Conservation (phyloP, 352 stramenopile species). For the Phytophthora parvispora region DNA sequence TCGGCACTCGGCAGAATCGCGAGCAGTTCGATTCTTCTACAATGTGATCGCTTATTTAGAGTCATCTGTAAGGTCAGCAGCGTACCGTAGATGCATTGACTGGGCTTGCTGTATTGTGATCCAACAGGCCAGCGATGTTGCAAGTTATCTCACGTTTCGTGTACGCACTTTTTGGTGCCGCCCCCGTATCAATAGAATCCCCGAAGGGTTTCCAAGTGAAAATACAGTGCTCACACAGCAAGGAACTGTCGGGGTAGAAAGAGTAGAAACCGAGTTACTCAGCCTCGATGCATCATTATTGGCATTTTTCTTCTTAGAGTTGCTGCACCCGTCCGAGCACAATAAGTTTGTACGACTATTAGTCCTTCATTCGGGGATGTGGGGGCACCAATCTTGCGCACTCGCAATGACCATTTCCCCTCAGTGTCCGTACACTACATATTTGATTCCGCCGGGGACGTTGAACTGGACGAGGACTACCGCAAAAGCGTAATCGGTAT, state of each 20-base stretch:
- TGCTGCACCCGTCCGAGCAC: neutral
- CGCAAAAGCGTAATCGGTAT: neutral
- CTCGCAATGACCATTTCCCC: neutral
- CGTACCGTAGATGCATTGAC: neutral
- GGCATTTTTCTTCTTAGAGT: neutral
- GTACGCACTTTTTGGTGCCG: neutral
- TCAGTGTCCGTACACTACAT: neutral
- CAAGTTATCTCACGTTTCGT: neutral
- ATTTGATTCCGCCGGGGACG: neutral
- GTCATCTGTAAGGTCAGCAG: neutral
- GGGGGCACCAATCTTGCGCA: neutral
- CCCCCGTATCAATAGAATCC: neutral
- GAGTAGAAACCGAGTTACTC: neutral
- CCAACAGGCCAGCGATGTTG: neutral
- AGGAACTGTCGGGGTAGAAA: neutral
- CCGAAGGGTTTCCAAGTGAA: neutral
- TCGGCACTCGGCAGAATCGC: neutral
- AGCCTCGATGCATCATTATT: neutral
- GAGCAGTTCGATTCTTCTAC: neutral
- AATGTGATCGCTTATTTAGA: neutral
- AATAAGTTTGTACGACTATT: neutral
- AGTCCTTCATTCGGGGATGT: neutral
- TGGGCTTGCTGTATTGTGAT: neutral
- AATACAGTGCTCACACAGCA: neutral
- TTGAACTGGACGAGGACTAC: neutral